phyloP scores from a whole-genome alignment of 345 rosid species.

The Iberis pinnata region DNA sequence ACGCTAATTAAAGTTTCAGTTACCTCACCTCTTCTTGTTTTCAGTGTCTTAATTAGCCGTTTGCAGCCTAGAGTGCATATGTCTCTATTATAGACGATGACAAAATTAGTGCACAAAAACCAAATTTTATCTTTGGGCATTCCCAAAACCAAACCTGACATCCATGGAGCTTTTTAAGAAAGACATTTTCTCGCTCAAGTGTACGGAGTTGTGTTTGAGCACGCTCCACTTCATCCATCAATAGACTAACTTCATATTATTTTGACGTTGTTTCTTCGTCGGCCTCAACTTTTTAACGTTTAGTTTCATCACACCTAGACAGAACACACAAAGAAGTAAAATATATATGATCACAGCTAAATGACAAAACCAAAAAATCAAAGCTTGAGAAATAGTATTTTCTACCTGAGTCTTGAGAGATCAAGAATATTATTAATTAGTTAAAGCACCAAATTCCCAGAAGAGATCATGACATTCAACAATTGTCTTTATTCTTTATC shows the following conservation, averaged over 20 bases:
- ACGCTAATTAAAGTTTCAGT: too few species aligned
- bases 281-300: too few species aligned
- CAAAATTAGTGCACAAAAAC: conserved; percentile 6
- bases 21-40: conserved; percentile 55
- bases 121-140: background rate
- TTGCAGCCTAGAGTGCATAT: conserved; percentile 72
- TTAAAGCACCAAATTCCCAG: too few species aligned
- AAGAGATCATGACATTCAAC: too few species aligned
- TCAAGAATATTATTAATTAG: too few species aligned
- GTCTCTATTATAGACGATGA: conserved; percentile 48
- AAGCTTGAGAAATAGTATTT: too few species aligned
- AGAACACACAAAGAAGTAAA: too few species aligned
- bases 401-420: too few species aligned
- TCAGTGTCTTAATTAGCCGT: conserved; percentile 81
- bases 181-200: conserved; percentile 95
- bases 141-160: conserved; percentile 14
- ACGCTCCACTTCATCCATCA: conserved; percentile 99
- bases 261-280: conserved; percentile 89
- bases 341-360: too few species aligned
- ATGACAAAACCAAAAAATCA: too few species aligned
- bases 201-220: conserved; percentile 91
- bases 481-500: too few species aligned
- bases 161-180: conserved; percentile 1
- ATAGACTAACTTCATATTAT: conserved; percentile 85
- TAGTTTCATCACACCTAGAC: too few species aligned